Percentiles rank a stretch among this genome's conserved stretches.
Conservation (phyloP, 2,329 filamentous ascomycete species). For the Stagonosporopsis tanaceti region DNA sequence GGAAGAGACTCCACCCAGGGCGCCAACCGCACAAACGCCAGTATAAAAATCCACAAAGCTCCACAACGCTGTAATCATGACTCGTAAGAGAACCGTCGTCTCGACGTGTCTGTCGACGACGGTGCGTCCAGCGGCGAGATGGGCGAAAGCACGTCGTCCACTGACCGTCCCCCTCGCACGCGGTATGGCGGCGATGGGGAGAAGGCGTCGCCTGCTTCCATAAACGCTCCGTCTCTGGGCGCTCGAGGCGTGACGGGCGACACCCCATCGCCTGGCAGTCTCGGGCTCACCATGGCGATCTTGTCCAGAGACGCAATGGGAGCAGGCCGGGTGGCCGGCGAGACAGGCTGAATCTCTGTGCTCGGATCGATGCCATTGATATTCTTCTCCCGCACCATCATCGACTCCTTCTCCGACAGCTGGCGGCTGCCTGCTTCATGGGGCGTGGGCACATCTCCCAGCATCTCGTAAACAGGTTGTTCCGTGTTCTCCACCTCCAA, state of each 20-base stretch:
- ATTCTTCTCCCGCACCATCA: slow-evolving; percentile 54
- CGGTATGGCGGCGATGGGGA: slow-evolving; percentile 38
- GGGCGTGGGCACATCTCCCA: slow-evolving; percentile 63
- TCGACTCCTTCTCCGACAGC: slow-evolving; percentile 58
- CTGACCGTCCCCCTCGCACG: slow-evolving; percentile 26
- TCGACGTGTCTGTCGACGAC: slow-evolving; percentile 27
- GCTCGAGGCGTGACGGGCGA: slow-evolving; percentile 44
- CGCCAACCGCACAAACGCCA: slow-evolving; percentile 3
- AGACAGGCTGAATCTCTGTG: slow-evolving; percentile 22
- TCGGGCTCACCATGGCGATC: slow-evolving; percentile 39
- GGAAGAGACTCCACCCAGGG: neutral
- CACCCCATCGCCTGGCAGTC: slow-evolving; percentile 28
- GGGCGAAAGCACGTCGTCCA: slow-evolving; percentile 44
- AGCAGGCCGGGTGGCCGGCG: neutral
- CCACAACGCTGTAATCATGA: slow-evolving; percentile 32
- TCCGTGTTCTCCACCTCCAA: slow-evolving; percentile 49
- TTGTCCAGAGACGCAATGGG: slow-evolving; percentile 22
- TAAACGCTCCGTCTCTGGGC: slow-evolving; percentile 41
- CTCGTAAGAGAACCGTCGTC: slow-evolving; percentile 52
- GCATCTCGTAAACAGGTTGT: slow-evolving; percentile 57
- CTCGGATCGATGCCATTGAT: slow-evolving; percentile 56
- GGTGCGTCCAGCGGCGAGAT: slow-evolving; percentile 47
- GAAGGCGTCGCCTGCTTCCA: slow-evolving; percentile 44
- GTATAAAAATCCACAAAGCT: neutral
- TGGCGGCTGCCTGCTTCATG: slow-evolving; percentile 59